These are phyloP conservation scores for Crataegus laevigata DNA, from an alignment of 306 rosid genomes.

Conservation along the genomic window DNA sequence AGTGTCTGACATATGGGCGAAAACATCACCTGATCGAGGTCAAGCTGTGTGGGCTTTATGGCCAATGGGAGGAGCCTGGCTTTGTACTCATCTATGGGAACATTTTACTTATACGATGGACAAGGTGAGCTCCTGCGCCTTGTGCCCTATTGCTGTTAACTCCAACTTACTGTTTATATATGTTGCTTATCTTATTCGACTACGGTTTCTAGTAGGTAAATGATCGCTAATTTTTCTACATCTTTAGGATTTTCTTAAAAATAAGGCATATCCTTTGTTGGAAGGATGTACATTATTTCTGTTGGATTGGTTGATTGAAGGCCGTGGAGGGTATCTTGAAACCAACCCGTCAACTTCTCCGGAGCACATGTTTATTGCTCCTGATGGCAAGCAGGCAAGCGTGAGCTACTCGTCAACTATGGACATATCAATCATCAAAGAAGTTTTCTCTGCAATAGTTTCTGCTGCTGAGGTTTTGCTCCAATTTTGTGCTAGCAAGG, in stretches of 20 bases:
- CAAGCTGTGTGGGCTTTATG: constrained; percentile 91
- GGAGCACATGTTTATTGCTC: constrained; percentile 86
- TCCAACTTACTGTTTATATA: not conserved
- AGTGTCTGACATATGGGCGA: constrained; percentile 88
- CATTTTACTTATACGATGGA: constrained; percentile 81
- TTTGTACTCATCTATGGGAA: constrained; percentile 86
- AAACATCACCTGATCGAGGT: constrained; percentile 88
- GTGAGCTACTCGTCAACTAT: constrained; percentile 96
- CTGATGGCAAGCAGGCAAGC: constrained; percentile 79
- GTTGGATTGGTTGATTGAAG: constrained; percentile 96
- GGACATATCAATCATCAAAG: constrained; percentile 85
- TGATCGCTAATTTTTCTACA: constrained; percentile 23
- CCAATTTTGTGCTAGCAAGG: constrained; percentile 10
- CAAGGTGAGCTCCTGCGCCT: constrained; percentile 46
- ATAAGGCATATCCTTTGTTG: constrained; percentile 88
- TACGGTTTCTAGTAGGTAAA: not conserved
- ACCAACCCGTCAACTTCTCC: constrained; percentile 99
- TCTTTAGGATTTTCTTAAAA: constrained; percentile 68
- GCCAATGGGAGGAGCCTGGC: constrained; percentile 99
- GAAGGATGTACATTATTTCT: constrained; percentile 87
- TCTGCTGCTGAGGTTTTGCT: constrained; percentile 82
- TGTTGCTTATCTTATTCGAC: not conserved
- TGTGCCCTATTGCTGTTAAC: not conserved
- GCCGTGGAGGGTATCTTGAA: constrained; percentile 67
- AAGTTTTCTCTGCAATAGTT: constrained; percentile 61